Conservation (phyloP, 805 yeast genomes). For the Nakazawaea ishiwadae region DNA sequence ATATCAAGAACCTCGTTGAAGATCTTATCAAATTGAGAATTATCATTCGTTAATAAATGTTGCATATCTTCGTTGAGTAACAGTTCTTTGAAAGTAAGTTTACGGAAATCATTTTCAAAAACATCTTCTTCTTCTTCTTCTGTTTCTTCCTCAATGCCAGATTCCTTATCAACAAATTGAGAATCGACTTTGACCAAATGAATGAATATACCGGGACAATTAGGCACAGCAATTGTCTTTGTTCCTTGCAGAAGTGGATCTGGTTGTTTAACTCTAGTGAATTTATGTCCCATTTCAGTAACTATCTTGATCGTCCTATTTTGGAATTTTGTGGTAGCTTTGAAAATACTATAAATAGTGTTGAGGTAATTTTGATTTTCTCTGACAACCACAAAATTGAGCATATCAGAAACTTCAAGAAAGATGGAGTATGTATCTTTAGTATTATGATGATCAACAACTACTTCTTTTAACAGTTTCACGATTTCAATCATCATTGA, state of each 20-base stretch:
- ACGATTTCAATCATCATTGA: conserved; percentile 2
- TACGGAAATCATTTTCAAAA: too few relatives aligned
- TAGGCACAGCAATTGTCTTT: conserved; percentile 3
- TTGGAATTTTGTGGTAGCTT: background rate
- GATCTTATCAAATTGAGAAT: conserved; percentile 2
- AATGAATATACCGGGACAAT: conserved; percentile 2
- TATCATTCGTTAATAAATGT: conserved; percentile 1
- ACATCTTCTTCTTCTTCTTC: background rate
- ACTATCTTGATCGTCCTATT: conserved; percentile 5
- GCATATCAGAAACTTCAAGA: conserved; percentile 7
- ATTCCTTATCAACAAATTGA: background rate
- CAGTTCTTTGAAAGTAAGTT: conserved; percentile 4
- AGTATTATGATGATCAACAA: background rate
- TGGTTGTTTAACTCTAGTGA: background rate
- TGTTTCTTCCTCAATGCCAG: background rate
- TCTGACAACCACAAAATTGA: conserved; percentile 1
- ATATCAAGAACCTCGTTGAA: background rate
- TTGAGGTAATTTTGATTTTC: conserved; percentile 3
- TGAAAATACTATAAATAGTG: conserved; percentile 4
- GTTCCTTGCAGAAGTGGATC: background rate
- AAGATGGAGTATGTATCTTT: conserved; percentile 1
- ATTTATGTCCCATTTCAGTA: conserved; percentile 2
- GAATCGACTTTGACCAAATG: conserved; percentile 5
- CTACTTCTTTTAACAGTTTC: conserved; percentile 5
- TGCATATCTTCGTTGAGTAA: background rate